Base-by-base conservation (phyloP, 2,329 filamentous ascomycete species). In the Hirsutella rhossiliensis region DNA sequence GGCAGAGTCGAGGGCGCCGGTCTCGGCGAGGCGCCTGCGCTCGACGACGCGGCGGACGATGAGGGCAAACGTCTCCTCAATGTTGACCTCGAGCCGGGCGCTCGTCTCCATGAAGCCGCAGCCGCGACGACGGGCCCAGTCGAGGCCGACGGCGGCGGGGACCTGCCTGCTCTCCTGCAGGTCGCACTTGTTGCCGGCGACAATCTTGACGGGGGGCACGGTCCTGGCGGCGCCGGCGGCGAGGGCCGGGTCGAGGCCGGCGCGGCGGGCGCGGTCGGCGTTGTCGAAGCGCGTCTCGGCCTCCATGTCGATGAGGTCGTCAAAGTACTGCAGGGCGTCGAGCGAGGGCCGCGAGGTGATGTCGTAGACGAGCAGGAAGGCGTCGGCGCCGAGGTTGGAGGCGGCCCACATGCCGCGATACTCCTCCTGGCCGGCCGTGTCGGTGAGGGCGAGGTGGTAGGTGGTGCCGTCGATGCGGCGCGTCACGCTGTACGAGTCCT, bases 51-150 rank as follows among this genome's bases (percentile, higher is more conserved):
- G 68, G 23, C 76, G 68, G 38, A 82, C 73, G 47, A 82, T 76
- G 34, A 81, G 71, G 31, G 83, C 84, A 70, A 92, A 92, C 0
- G 85, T 90, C 73, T 92, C 86, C 62, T 92, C 86, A 49, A 92
- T 87, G 60, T 92, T 92, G 51, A 92, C 86, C 69, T 87, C 84
- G 54, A 88, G 77, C 44, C 85, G 69, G 5, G 86, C 86, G 56
- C 82, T 87, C 49, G 86, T 92, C 74, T 92, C 86, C 86, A 92
- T 92, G 65, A 92, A 92, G 34, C 85, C 86, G 63, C 84, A 90
- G 38, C 79, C 79, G 44, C 76, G 71, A 47, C 68, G 69, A 48
- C 84, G 69, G 42, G 86, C 84, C 85, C 86, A 92, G 53, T 88
- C 83, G 38, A 90, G 67, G 0, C 86, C 86, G 45, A 75, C 67